phyloP scores from a whole-genome alignment of 495 filamentous ascomycete species.

The Daldinia grandis region DNA sequence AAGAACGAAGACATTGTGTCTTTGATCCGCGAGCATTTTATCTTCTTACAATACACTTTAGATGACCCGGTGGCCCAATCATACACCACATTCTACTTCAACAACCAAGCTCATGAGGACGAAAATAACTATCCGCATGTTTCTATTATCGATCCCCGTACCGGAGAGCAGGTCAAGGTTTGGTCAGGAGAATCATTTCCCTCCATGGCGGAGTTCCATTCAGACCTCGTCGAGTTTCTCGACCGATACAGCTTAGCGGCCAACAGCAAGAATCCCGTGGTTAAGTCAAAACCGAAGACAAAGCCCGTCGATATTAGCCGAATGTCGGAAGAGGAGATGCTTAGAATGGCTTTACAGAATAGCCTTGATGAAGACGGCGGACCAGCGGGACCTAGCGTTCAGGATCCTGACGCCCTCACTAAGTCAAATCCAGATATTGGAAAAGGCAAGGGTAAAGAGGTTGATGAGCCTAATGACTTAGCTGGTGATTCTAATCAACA shows the following conservation, averaged over 20 bases:
- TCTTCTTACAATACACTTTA: conserved; percentile 93
- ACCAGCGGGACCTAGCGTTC: conserved; percentile 48
- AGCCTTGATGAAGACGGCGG: conserved; percentile 66
- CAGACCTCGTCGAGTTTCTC: conserved; percentile 92
- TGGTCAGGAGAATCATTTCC: conserved; percentile 88
- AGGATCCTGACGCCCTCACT: conserved; percentile 88
- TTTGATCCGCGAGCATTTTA: conserved; percentile 87
- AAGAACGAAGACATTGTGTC: conserved; percentile 80
- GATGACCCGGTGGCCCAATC: conserved; percentile 75
- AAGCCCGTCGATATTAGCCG: conserved; percentile 77
- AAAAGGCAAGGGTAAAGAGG: conserved; percentile 72
- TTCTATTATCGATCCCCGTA: conserved; percentile 92
- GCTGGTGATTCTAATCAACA: conserved; percentile 21
- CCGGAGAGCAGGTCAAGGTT: conserved; percentile 95
- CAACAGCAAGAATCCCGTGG: conserved; percentile 90
- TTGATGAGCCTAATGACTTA: conserved; percentile 40
- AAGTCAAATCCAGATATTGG: conserved; percentile 62
- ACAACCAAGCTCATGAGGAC: conserved; percentile 71
- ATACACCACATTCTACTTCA: conserved; percentile 92
- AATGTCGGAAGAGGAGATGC: conserved; percentile 97
- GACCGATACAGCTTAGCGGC: conserved; percentile 90
- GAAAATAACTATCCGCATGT: conserved; percentile 87
- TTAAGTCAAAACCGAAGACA: conserved; percentile 76
- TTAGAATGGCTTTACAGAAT: conserved; percentile 90
- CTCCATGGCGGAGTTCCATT: conserved; percentile 80